phyloP scores from a whole-genome alignment of 495 filamentous ascomycete species.

The Beverwykella pulmonaria region DNA sequence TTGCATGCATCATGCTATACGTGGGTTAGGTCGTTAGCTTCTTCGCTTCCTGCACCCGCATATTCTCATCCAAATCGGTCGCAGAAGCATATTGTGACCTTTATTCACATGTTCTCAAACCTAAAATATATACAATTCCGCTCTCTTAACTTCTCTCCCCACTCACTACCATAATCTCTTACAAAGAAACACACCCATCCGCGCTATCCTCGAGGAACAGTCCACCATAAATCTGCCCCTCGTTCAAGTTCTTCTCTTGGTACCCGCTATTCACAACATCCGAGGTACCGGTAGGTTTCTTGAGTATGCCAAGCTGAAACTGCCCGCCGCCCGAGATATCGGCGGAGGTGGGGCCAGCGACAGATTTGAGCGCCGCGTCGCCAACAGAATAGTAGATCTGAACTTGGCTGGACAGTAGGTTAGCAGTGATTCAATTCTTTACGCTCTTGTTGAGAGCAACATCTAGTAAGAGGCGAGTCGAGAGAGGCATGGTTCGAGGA shows the following conservation, averaged over 20 bases:
- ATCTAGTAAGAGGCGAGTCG: not conserved
- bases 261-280: constrained; percentile 39
- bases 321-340: constrained; percentile 32
- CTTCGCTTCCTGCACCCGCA: not conserved
- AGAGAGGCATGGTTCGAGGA: not conserved
- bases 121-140: too few relatives aligned
- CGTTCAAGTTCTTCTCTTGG: constrained; percentile 35
- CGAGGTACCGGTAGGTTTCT: constrained; percentile 36
- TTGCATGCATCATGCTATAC: constrained; percentile 1
- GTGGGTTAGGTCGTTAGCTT: not conserved
- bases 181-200: constrained; percentile 30
- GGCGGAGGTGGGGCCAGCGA: constrained; percentile 14
- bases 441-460: not conserved
- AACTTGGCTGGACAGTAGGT: constrained; percentile 20
- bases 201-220: constrained; percentile 38
- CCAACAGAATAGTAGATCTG: constrained; percentile 36
- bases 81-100: too few relatives aligned
- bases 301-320: constrained; percentile 37
- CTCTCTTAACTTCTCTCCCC: too few relatives aligned
- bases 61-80: not conserved
- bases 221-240: constrained; percentile 37
- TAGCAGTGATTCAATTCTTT: not conserved
- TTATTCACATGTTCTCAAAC: too few relatives aligned
- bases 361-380: constrained; percentile 28
- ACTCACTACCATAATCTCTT: not conserved